phyloP scores from a whole-genome alignment of 2,329 filamentous ascomycete genomes.

The Hypoxylon sp. region DNA sequence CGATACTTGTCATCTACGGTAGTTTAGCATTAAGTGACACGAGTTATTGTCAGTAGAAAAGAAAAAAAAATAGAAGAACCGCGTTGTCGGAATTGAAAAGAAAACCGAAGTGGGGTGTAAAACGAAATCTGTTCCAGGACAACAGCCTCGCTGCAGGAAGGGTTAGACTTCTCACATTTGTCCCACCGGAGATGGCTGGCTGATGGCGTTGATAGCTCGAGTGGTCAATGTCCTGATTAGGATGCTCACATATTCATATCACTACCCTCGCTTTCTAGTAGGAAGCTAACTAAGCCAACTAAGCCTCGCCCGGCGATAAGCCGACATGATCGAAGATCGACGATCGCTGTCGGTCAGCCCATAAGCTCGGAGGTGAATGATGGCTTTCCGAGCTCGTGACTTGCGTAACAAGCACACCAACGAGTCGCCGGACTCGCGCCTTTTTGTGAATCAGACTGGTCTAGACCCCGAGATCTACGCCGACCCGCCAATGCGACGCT shows the following conservation, averaged over 20 bases:
- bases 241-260: slow-evolving; percentile 23
- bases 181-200: slow-evolving; percentile 26
- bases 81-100: slow-evolving; percentile 1
- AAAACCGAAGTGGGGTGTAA: slow-evolving; percentile 17
- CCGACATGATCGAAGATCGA: slow-evolving; percentile 34
- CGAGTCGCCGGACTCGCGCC: slow-evolving; percentile 35
- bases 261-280: slow-evolving; percentile 3
- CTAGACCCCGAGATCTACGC: slow-evolving; percentile 42
- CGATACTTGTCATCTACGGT: neutral
- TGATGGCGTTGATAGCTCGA: slow-evolving; percentile 33
- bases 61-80: slow-evolving; percentile 7
- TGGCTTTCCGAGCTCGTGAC: slow-evolving; percentile 37
- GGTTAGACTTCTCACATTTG: slow-evolving; percentile 5
- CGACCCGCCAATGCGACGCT: slow-evolving; percentile 25
- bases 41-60: slow-evolving; percentile 4
- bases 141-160: slow-evolving; percentile 20
- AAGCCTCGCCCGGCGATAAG: slow-evolving; percentile 40
- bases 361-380: slow-evolving; percentile 34
- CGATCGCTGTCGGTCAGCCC: slow-evolving; percentile 35
- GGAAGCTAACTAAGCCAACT: slow-evolving; percentile 14
- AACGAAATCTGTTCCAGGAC: slow-evolving; percentile 27
- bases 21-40: neutral
- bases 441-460: slow-evolving; percentile 39
- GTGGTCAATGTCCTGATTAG: slow-evolving; percentile 18
- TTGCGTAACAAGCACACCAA: slow-evolving; percentile 35